Evolutionary conservation across 2,329 filamentous ascomycete genomes (phyloP).

Genomic region (Arthrobotrys iridis): DNA sequence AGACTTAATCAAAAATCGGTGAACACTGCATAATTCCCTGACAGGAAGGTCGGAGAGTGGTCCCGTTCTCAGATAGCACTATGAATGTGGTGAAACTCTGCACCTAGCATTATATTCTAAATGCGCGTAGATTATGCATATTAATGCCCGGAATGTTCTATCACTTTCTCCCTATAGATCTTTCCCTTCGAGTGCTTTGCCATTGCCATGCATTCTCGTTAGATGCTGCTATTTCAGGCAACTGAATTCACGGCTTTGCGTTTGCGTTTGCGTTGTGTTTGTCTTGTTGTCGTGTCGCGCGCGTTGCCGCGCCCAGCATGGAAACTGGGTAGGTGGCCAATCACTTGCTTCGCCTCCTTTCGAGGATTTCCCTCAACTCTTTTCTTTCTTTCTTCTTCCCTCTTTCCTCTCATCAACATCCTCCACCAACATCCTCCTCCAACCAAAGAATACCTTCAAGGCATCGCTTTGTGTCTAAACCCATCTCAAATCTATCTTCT

Average conservation of each 20-base stretch:
- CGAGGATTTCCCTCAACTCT: slow-evolving; percentile 16
- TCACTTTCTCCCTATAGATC: too few relatives aligned
- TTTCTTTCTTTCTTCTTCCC: slow-evolving; percentile 57
- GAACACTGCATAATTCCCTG: too few relatives aligned
- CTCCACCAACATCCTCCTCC: slow-evolving; percentile 3
- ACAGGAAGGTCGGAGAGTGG: too few relatives aligned
- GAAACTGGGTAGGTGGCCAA: slow-evolving; percentile 27
- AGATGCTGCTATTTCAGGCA: background rate
- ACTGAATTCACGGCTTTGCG: background rate
- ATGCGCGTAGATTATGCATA: too few relatives aligned
- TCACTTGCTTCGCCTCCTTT: slow-evolving; percentile 16
- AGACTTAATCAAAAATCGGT: too few relatives aligned
- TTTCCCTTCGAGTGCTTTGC: background rate
- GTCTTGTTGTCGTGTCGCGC: slow-evolving; percentile 35
- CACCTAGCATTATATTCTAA: too few relatives aligned
- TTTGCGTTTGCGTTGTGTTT: slow-evolving; percentile 4
- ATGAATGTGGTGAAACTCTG: too few relatives aligned
- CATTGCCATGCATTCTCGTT: background rate
- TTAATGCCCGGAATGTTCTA: too few relatives aligned
- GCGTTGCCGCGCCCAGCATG: slow-evolving; percentile 24
- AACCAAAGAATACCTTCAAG: background rate
- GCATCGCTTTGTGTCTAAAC: slow-evolving; percentile 1
- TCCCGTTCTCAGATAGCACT: too few relatives aligned
- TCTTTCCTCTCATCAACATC: slow-evolving; percentile 56
- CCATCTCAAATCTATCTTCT: background rate